phyloP scores from a whole-genome alignment of 2,329 filamentous ascomycete species.

The Clonostachys rhizophaga region DNA sequence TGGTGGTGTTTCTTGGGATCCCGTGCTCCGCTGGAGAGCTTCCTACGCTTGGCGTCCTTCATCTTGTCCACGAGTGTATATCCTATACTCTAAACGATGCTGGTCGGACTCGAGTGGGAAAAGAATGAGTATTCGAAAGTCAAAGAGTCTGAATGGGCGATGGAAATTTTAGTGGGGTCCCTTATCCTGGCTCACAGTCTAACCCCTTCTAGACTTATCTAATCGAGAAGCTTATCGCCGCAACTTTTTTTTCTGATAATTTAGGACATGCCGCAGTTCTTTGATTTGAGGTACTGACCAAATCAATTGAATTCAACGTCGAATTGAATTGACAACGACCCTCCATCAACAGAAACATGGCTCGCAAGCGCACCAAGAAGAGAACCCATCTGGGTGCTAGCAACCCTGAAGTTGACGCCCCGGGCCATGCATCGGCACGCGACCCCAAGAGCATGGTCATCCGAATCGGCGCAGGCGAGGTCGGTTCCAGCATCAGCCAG shows the following conservation, averaged over 20 bases:
- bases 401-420: slow-evolving; percentile 50
- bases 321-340: neutral
- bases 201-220: slow-evolving; percentile 1
- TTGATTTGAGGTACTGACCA: too few relatives aligned
- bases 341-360: slow-evolving; percentile 51
- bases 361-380: slow-evolving; percentile 78
- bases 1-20: slow-evolving; percentile 7
- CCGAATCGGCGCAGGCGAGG: slow-evolving; percentile 88
- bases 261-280: too few relatives aligned
- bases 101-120: too few relatives aligned
- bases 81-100: too few relatives aligned
- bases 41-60: slow-evolving; percentile 34
- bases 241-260: slow-evolving; percentile 1
- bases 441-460: slow-evolving; percentile 98
- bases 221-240: slow-evolving; percentile 1
- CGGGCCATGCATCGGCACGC: slow-evolving; percentile 58
- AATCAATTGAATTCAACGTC: too few relatives aligned
- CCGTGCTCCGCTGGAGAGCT: slow-evolving; percentile 20
- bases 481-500: slow-evolving; percentile 87
- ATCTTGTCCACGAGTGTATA: slow-evolving; percentile 17
- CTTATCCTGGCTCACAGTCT: neutral
- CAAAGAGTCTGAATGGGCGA: too few relatives aligned
- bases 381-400: slow-evolving; percentile 73
- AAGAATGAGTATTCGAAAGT: too few relatives aligned
- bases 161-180: slow-evolving; percentile 5